A percentile compares a stretch with the other conserved stretches of the same genome.
Evolutionary conservation across 139 green algal species (phyloP).

Genomic region (Nannochloris sp.): DNA sequence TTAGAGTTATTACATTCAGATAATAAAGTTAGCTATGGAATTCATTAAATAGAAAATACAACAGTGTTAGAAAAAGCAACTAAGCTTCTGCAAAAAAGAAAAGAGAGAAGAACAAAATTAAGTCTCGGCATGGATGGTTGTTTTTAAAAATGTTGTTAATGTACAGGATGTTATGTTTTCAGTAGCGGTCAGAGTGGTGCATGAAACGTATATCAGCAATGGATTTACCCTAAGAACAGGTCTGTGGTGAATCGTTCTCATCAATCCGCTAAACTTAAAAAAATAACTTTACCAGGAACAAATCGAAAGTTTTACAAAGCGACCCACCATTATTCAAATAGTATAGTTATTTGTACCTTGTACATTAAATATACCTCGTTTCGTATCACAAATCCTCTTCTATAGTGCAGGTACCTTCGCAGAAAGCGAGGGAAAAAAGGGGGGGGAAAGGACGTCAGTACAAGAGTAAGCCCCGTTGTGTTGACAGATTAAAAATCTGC

Average conservation of each 20-base stretch:
- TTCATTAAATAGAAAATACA: not conserved
- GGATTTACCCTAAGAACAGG: conserved; percentile 35
- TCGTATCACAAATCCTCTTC: too few relatives aligned
- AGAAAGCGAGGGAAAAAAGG: not conserved
- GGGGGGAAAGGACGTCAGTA: conserved; percentile 65
- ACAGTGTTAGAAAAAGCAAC: not conserved
- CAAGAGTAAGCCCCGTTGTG: conserved; percentile 98
- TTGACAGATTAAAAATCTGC: conserved; percentile 58
- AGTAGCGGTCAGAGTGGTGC: conserved; percentile 36
- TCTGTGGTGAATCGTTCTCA: conserved; percentile 40
- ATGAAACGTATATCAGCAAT: conserved; percentile 17
- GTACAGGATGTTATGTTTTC: not conserved
- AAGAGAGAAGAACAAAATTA: not conserved
- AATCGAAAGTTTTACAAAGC: too few relatives aligned
- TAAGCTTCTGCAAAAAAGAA: not conserved
- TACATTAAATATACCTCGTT: too few relatives aligned
- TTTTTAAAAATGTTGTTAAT: too few relatives aligned
- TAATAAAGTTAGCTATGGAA: not conserved
- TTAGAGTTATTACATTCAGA: not conserved
- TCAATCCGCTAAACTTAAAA: too few relatives aligned
- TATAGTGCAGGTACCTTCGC: too few relatives aligned
- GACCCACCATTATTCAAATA: too few relatives aligned
- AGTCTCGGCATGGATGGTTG: too few relatives aligned
- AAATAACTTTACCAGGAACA: too few relatives aligned
- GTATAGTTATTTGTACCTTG: not conserved